Percentiles rank a stretch among this genome's conserved stretches.
Evolutionary conservation across 352 stramenopile genomes (phyloP).

Genomic region (Pythium guiyangense): DNA sequence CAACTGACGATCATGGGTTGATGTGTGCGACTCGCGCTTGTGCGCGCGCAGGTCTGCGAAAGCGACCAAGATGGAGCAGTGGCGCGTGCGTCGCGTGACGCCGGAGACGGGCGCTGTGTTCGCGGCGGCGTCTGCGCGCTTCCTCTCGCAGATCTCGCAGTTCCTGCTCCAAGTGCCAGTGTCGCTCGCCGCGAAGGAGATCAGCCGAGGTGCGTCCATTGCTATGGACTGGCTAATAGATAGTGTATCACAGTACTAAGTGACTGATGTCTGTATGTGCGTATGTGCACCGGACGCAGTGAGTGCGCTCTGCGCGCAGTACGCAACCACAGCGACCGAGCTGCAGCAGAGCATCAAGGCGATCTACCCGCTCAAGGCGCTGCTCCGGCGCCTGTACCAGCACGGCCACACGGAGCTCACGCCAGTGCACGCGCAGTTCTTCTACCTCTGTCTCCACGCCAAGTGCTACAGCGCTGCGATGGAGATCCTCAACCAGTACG

Average conservation of each 20-base stretch:
- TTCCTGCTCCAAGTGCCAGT: conserved; percentile 48
- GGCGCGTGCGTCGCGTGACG: conserved; percentile 17
- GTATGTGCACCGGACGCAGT: conserved; percentile 18
- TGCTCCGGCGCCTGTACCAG: conserved; percentile 57
- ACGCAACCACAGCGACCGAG: conserved; percentile 39
- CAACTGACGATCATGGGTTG: not conserved
- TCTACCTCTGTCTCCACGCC: conserved; percentile 75
- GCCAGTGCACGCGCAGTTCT: conserved; percentile 62
- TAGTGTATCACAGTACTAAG: not conserved
- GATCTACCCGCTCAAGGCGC: conserved; percentile 64
- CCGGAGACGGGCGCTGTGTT: conserved; percentile 23
- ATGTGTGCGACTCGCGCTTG: not conserved
- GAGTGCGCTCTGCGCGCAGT: conserved; percentile 46
- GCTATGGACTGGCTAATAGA: not conserved
- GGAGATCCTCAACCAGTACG: conserved; percentile 66
- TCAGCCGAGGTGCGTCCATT: conserved; percentile 32
- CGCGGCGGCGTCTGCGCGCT: conserved; percentile 11
- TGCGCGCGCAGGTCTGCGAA: conserved; percentile 32
- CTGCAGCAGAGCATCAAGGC: conserved; percentile 53
- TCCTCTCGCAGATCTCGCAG: conserved; percentile 44
- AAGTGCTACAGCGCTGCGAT: conserved; percentile 76
- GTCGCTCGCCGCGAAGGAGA: conserved; percentile 46
- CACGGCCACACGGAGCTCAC: conserved; percentile 55
- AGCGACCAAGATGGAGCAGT: conserved; percentile 48
- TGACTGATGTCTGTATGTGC: not conserved